Evolutionary conservation across 306 rosid species (phyloP).

Genomic region (Prunus campanulata): DNA sequence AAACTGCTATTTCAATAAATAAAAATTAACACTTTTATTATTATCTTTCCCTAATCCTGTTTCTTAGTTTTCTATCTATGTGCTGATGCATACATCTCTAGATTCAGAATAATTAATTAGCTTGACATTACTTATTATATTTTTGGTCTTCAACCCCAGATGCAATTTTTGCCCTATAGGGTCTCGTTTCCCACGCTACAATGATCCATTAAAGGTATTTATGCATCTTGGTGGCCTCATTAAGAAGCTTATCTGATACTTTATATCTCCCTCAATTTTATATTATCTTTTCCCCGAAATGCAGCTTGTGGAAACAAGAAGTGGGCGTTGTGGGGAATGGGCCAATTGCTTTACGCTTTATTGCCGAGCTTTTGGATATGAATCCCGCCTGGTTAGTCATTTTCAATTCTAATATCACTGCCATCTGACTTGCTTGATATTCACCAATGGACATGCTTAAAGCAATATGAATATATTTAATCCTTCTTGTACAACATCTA

Average conservation of each 20-base stretch:
- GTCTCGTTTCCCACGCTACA: slow-evolving; percentile 91
- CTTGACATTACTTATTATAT: neutral
- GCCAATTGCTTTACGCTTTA: slow-evolving; percentile 93
- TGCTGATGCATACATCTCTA: neutral
- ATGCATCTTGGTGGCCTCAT: slow-evolving; percentile 3
- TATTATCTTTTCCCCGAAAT: slow-evolving; percentile 20
- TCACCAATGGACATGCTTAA: neutral
- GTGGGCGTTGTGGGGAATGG: slow-evolving; percentile 98
- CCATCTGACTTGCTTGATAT: neutral
- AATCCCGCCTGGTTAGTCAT: slow-evolving; percentile 75
- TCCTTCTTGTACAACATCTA: neutral
- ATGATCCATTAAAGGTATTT: slow-evolving; percentile 78
- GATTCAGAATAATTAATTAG: neutral
- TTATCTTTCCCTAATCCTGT: neutral
- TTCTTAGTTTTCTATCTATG: neutral
- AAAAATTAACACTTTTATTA: neutral
- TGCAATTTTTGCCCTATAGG: slow-evolving; percentile 50
- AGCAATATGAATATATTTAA: neutral
- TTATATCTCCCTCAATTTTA: slow-evolving; percentile 7
- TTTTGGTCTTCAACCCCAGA: slow-evolving; percentile 30
- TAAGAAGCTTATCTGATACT: slow-evolving; percentile 19
- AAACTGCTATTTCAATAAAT: neutral
- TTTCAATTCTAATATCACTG: slow-evolving; percentile 14
- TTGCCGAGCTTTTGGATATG: slow-evolving; percentile 93
- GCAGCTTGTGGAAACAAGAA: slow-evolving; percentile 92